Conservation (phyloP, 306 rosid species). For the Dicorynia guianensis region DNA sequence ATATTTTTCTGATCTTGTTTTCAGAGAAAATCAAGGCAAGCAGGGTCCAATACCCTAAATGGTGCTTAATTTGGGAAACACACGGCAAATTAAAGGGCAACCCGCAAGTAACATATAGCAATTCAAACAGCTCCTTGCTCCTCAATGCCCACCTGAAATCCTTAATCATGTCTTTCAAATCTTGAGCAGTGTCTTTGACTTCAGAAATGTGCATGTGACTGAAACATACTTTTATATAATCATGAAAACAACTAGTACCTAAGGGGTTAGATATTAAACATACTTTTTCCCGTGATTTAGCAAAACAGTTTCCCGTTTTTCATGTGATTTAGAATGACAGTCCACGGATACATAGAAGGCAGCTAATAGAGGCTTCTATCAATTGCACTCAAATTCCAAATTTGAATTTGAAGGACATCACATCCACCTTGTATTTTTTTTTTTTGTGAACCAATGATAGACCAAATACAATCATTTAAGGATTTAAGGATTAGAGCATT, state of each 20-base stretch:
- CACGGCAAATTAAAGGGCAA: constrained; percentile 22
- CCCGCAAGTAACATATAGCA: constrained; percentile 42
- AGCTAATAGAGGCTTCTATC: constrained; percentile 23
- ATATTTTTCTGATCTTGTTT: constrained; percentile 13
- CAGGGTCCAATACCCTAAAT: constrained; percentile 35
- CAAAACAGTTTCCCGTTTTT: constrained; percentile 20
- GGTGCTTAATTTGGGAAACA: constrained; percentile 48
- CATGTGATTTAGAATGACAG: constrained; percentile 2
- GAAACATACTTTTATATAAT: not conserved
- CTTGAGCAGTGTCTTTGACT: constrained; percentile 38
- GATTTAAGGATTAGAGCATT: no score
- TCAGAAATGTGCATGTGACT: constrained; percentile 6
- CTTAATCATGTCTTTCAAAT: constrained; percentile 37
- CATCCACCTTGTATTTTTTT: constrained; percentile 4
- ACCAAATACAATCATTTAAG: no score
- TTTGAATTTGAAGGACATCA: constrained; percentile 29
- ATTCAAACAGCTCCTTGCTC: constrained; percentile 47
- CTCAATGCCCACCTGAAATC: constrained; percentile 40
- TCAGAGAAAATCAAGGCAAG: constrained; percentile 35
- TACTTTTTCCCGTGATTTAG: constrained; percentile 25
- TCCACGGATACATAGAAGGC: constrained; percentile 30
- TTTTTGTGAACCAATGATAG: constrained; percentile 12
- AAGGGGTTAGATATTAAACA: not conserved
- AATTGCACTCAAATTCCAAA: constrained; percentile 35
- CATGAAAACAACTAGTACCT: not conserved